Conservation (phyloP, 2,329 filamentous ascomycete genomes). For the Thielaviopsis populi region DNA sequence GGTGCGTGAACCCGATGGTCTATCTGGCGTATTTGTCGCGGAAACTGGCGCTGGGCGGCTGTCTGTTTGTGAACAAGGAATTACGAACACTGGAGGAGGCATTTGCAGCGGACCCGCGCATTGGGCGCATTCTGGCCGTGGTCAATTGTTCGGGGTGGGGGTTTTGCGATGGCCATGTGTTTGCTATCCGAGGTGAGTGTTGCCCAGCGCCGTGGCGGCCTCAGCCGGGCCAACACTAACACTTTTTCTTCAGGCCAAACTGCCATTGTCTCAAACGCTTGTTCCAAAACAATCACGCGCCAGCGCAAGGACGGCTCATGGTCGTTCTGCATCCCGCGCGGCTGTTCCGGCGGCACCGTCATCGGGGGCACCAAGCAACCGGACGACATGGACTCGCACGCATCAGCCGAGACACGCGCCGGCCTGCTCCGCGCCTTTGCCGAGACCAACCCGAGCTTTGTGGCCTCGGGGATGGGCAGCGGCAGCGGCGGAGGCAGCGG, state of each 20-base stretch:
- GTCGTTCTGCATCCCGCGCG: constrained; percentile 47
- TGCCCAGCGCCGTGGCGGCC: no score
- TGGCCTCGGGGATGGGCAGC: constrained; percentile 18
- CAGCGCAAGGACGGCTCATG: constrained; percentile 48
- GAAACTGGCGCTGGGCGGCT: constrained; percentile 18
- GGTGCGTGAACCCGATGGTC: constrained; percentile 39
- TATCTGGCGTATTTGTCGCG: constrained; percentile 36
- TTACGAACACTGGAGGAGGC: constrained; percentile 27
- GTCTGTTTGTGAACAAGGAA: constrained; percentile 25
- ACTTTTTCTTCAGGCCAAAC: constrained; percentile 30
- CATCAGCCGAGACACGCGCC: constrained; percentile 32
- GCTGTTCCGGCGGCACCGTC: constrained; percentile 46
- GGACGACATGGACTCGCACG: constrained; percentile 37
- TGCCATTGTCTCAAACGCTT: constrained; percentile 29
- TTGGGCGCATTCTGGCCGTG: constrained; percentile 23
- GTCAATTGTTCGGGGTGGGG: constrained; percentile 34
- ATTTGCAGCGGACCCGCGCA: constrained; percentile 23
- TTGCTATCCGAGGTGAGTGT: constrained; percentile 29
- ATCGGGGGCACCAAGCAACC: constrained; percentile 52
- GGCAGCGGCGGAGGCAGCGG: constrained; percentile 19
- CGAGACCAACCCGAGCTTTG: constrained; percentile 25
- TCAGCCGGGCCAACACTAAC: no score
- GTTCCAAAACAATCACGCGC: constrained; percentile 36
- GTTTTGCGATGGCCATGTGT: constrained; percentile 29
- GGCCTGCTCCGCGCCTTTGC: constrained; percentile 30